Conservation (phyloP, 345 rosid genomes). For the Chamaenerion angustifolium region DNA sequence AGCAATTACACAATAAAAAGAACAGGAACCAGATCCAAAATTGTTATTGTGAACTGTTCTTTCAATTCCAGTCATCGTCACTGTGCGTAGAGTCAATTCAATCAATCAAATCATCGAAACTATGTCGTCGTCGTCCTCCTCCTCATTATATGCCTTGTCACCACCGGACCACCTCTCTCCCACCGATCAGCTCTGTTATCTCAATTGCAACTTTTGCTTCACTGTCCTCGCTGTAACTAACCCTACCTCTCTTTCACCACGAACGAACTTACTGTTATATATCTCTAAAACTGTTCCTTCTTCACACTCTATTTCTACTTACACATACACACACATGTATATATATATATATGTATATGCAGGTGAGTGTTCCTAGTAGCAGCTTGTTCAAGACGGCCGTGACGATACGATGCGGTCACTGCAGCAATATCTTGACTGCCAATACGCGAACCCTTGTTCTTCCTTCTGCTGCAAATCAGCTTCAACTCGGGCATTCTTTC, state of each 20-base stretch:
- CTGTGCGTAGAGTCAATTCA: constrained; percentile 27
- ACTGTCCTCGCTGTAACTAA: constrained; percentile 85
- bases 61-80: no score
- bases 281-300: neutral
- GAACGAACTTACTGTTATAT: no score
- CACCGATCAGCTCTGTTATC: constrained; percentile 95
- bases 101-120: constrained; percentile 15
- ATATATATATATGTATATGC: neutral
- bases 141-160: constrained; percentile 48
- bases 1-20: no score
- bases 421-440: constrained; percentile 75
- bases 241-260: constrained; percentile 3
- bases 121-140: constrained; percentile 11
- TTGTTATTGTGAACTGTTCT: no score
- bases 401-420: constrained; percentile 93
- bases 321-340: neutral
- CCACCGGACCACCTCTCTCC: constrained; percentile 67
- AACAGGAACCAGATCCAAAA: no score
- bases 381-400: constrained; percentile 96
- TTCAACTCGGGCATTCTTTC: constrained; percentile 62
- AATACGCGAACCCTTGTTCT: constrained; percentile 54
- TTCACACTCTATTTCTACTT: neutral
- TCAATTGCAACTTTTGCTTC: constrained; percentile 82
- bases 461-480: constrained; percentile 58
- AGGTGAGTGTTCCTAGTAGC: constrained; percentile 94